phyloP scores from a whole-genome alignment of 2,329 filamentous ascomycete genomes.

The Pyricularia sp. region DNA sequence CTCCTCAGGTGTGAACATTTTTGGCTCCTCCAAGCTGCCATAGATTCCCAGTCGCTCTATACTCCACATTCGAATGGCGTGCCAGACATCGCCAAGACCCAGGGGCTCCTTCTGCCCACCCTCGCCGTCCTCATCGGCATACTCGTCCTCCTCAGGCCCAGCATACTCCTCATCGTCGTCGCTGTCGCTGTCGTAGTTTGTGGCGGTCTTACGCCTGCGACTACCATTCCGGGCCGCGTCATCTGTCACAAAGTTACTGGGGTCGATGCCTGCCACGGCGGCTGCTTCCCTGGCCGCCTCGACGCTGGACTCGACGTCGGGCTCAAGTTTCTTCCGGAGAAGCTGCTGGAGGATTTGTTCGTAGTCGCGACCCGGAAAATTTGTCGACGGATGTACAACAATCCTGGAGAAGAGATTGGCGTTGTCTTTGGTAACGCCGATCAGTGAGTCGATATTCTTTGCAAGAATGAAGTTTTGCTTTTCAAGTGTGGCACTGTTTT shows the following conservation, averaged over 20 bases:
- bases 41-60: slow-evolving; percentile 24
- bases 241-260: slow-evolving; percentile 16
- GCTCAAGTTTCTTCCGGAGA: slow-evolving; percentile 76
- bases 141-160: slow-evolving; percentile 14
- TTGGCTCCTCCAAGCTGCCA: slow-evolving; percentile 38
- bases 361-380: slow-evolving; percentile 62
- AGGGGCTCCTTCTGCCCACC: slow-evolving; percentile 21
- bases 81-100: slow-evolving; percentile 27
- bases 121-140: slow-evolving; percentile 28
- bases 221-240: slow-evolving; percentile 7
- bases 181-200: slow-evolving; percentile 12
- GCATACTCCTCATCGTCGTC: slow-evolving; percentile 17
- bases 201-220: slow-evolving; percentile 27
- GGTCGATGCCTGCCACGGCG: slow-evolving; percentile 19
- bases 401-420: slow-evolving; percentile 58
- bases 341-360: slow-evolving; percentile 58
- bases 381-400: slow-evolving; percentile 66
- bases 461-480: slow-evolving; percentile 64
- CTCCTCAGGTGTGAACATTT: slow-evolving; percentile 66
- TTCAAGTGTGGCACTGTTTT: slow-evolving; percentile 56
- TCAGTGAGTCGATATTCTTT: slow-evolving; percentile 58
- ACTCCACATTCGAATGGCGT: slow-evolving; percentile 21
- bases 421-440: slow-evolving; percentile 55
- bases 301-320: slow-evolving; percentile 65
- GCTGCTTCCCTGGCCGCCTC: slow-evolving; percentile 48